Evolutionary conservation across 139 green algal genomes (phyloP).

Genomic region (Pseudopediastrum boryanum): DNA sequence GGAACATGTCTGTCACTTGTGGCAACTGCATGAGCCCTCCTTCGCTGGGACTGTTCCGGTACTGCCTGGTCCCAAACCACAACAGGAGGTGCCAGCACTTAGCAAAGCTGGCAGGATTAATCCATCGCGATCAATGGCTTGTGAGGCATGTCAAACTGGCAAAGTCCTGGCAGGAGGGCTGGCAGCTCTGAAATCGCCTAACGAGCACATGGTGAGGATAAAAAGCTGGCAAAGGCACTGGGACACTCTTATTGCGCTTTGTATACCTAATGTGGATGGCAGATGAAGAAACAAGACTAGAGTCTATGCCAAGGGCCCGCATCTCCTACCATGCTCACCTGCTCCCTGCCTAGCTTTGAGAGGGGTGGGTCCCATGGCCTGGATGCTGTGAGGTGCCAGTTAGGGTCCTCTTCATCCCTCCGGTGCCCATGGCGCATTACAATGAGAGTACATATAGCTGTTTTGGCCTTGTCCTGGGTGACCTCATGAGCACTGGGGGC

Average conservation of each 20-base stretch:
- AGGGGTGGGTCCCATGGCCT: constrained; percentile 42
- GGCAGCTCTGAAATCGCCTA: not conserved
- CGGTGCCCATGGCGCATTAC: constrained; percentile 51
- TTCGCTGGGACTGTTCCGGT: too few species aligned
- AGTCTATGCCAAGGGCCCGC: too few species aligned
- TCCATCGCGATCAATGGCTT: too few species aligned
- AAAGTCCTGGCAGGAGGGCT: not conserved
- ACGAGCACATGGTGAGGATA: not conserved
- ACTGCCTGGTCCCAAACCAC: too few species aligned
- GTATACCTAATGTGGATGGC: not conserved
- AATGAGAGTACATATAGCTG: too few species aligned
- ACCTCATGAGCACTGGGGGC: too few species aligned
- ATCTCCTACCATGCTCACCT: constrained; percentile 24
- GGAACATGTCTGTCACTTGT: too few species aligned
- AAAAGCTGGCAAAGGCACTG: not conserved
- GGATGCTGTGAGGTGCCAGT: constrained; percentile 29
- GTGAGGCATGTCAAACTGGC: too few species aligned
- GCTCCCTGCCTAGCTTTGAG: constrained; percentile 29
- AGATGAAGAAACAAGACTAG: not conserved
- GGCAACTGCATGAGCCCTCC: too few species aligned
- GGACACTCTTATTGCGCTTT: not conserved
- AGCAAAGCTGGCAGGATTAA: too few species aligned
- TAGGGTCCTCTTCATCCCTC: constrained; percentile 41
- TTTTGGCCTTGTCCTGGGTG: too few species aligned
- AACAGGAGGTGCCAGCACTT: too few species aligned